Conservation (phyloP, 192 early-diverging fungal species). For the Gigaspora rosea region DNA sequence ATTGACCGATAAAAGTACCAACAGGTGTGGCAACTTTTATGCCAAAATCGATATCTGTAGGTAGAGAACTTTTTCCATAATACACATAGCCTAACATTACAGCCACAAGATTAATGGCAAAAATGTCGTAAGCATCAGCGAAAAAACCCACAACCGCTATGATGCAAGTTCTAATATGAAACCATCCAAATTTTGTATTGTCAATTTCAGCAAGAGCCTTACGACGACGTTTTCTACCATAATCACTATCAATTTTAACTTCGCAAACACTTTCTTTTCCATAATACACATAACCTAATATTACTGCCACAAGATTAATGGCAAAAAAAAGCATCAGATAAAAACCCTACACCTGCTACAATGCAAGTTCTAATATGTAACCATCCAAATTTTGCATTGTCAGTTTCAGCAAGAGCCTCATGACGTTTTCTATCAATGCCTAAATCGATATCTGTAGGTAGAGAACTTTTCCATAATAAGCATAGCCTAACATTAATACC, state of each 20-base stretch:
- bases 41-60: no score
- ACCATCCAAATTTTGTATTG: constrained; percentile 76
- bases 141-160: constrained; percentile 80
- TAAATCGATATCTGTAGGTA: constrained; percentile 65
- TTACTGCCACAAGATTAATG: constrained; percentile 88
- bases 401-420: constrained; percentile 51
- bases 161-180: constrained; percentile 66
- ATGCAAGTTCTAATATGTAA: constrained; percentile 69
- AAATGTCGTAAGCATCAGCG: constrained; percentile 93
- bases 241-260: constrained; percentile 64
- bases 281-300: constrained; percentile 76
- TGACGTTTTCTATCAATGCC: constrained; percentile 66
- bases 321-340: constrained; percentile 94
- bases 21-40: constrained; percentile 86
- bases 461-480: constrained; percentile 60
- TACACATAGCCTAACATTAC: constrained; percentile 82
- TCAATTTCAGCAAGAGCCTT: constrained; percentile 56
- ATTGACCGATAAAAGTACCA: constrained; percentile 92
- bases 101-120: constrained; percentile 88
- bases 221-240: no score
- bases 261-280: constrained; percentile 57
- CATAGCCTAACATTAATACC: constrained; percentile 81
- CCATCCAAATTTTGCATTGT: constrained; percentile 77
- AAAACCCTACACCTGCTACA: constrained; percentile 76
- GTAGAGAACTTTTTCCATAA: constrained; percentile 52